A percentile compares a stretch with the other conserved stretches of the same genome.
Conservation (phyloP, 2,329 filamentous ascomycete species). For the Penicillium digitatum region DNA sequence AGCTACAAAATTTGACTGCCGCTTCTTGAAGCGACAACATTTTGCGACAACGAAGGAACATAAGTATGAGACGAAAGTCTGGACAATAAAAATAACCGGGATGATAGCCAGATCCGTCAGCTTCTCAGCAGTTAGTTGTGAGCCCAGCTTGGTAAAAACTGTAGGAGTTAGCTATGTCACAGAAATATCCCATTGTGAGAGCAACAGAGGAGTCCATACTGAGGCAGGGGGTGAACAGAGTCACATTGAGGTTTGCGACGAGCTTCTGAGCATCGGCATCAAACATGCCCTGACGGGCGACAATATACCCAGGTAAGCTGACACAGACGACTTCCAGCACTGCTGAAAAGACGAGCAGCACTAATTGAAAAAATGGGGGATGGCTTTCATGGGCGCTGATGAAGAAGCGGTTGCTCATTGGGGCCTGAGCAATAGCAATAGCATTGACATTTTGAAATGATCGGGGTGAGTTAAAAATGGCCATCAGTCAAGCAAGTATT, state of each 20-base stretch:
- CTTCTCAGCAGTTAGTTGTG: constrained; percentile 87
- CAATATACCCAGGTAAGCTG: constrained; percentile 86
- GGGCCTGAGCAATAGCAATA: constrained; percentile 22
- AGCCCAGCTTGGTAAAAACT: constrained; percentile 97
- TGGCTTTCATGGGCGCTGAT: constrained; percentile 39
- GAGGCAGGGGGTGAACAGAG: constrained; percentile 92
- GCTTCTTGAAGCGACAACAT: constrained; percentile 74
- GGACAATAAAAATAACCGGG: constrained; percentile 85
- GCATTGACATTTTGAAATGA: constrained; percentile 46
- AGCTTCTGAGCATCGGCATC: constrained; percentile 96
- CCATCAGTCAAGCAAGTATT: constrained; percentile 25
- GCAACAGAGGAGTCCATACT: constrained; percentile 55
- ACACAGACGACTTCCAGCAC: constrained; percentile 95
- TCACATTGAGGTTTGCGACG: constrained; percentile 91
- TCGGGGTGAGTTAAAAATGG: constrained; percentile 47
- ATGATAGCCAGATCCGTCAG: constrained; percentile 87
- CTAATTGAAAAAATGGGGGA: constrained; percentile 56
- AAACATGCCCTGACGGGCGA: constrained; percentile 86
- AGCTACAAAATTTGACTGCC: constrained; percentile 88
- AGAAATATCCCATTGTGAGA: background rate
- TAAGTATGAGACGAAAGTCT: constrained; percentile 80
- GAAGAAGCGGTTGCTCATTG: constrained; percentile 21
- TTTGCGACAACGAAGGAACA: constrained; percentile 69
- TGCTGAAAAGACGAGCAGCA: constrained; percentile 86
- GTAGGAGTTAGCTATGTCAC: background rate